phyloP scores from a whole-genome alignment of 225 moss, liverwort and hornwort genomes.

The Marchantia paleacea region DNA sequence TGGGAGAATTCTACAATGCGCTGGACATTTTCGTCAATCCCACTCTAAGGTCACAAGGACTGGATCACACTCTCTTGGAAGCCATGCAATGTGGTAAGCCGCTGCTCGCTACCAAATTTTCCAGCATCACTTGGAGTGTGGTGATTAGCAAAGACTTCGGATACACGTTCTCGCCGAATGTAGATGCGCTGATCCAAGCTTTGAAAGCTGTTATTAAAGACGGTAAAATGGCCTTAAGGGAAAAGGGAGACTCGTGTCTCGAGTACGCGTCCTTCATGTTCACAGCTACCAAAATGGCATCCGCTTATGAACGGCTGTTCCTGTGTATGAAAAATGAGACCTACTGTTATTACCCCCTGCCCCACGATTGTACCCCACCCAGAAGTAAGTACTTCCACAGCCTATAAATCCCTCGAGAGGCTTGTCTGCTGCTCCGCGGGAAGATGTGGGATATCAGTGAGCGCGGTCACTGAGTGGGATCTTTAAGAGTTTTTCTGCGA shows the following conservation, averaged over 20 bases:
- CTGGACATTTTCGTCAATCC: conserved; percentile 96
- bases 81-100: conserved; percentile 99
- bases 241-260: conserved; percentile 65
- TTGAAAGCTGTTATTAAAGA: conserved; percentile 58
- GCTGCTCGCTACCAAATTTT: conserved; percentile 93
- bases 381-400: conserved; percentile 30
- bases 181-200: conserved; percentile 53
- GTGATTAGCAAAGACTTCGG: conserved; percentile 68
- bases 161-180: conserved; percentile 94
- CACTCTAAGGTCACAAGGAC: conserved; percentile 86
- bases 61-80: conserved; percentile 90
- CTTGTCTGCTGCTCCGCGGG: not conserved
- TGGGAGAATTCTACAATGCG: conserved; percentile 91
- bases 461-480: not conserved
- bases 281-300: conserved; percentile 87
- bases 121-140: conserved; percentile 89
- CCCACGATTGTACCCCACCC: conserved; percentile 49
- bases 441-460: not conserved
- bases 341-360: conserved; percentile 72
- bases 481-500: not conserved
- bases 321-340: conserved; percentile 69
- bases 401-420: not conserved
- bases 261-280: conserved; percentile 71
- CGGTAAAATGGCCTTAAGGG: conserved; percentile 48
- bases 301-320: conserved; percentile 91